phyloP scores from a whole-genome alignment of 2,329 filamentous ascomycete species.

The Meredithiella fracta region DNA sequence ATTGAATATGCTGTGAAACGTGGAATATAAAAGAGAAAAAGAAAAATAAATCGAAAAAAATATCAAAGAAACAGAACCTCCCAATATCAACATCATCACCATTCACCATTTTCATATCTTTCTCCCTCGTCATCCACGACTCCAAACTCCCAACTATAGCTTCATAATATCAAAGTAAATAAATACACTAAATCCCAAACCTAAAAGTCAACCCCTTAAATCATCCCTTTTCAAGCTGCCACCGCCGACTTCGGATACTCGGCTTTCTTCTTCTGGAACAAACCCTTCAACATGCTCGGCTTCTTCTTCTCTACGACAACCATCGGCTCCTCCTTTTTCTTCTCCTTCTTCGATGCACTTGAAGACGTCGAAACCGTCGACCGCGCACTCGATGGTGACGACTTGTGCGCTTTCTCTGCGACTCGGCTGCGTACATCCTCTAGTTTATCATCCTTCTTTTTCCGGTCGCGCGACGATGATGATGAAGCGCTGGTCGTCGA shows the following conservation, averaged over 20 bases:
- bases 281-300: conserved; percentile 38
- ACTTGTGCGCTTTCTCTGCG: neutral
- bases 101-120: no score
- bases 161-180: neutral
- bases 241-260: conserved; percentile 8
- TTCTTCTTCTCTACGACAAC: conserved; percentile 23
- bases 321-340: conserved; percentile 20
- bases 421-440: conserved; percentile 16
- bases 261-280: conserved; percentile 41
- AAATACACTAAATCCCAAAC: neutral
- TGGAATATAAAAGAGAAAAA: no score
- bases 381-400: conserved; percentile 16
- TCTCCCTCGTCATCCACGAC: neutral
- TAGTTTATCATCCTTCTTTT: conserved; percentile 22
- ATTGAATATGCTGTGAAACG: no score
- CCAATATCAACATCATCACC: no score
- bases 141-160: neutral
- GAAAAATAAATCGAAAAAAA: no score
- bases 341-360: conserved; percentile 15
- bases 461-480: conserved; percentile 14
- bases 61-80: no score
- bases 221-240: conserved; percentile 17
- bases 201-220: neutral
- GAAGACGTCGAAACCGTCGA: conserved; percentile 1
- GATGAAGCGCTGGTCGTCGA: conserved; percentile 15